phyloP scores from a whole-genome alignment of 2,329 filamentous ascomycete species.

The Ilyonectria destructans region DNA sequence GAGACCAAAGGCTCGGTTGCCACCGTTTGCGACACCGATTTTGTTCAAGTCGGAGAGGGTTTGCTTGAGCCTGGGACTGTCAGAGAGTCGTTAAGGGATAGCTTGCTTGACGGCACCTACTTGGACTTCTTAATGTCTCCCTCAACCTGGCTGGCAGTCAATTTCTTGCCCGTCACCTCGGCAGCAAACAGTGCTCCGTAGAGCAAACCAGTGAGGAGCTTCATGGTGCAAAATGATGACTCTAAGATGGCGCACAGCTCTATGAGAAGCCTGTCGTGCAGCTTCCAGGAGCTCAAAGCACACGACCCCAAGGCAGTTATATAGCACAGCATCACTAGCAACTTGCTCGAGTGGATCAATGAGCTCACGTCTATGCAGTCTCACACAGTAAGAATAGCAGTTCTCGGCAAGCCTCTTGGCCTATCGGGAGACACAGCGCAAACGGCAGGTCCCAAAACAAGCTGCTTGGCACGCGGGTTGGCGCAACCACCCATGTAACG shows the following conservation, averaged over 20 bases:
- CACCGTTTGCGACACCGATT: slow-evolving; percentile 70
- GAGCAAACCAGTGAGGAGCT: slow-evolving; percentile 41
- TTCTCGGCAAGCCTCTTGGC: slow-evolving; percentile 16
- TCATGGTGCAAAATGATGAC: slow-evolving; percentile 35
- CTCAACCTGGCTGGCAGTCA: slow-evolving; percentile 46
- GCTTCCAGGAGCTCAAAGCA: background rate
- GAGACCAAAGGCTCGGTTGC: slow-evolving; percentile 73
- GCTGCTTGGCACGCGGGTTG: slow-evolving; percentile 41
- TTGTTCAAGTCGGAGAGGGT: slow-evolving; percentile 70
- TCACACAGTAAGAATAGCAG: slow-evolving; percentile 15
- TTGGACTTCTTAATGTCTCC: slow-evolving; percentile 45
- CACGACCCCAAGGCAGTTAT: slow-evolving; percentile 30
- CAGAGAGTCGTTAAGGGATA: background rate
- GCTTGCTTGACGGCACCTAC: slow-evolving; percentile 21
- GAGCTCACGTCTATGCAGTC: background rate
- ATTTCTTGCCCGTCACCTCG: slow-evolving; percentile 41
- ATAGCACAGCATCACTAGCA: slow-evolving; percentile 23
- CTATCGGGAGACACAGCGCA: slow-evolving; percentile 39
- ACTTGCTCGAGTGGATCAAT: background rate
- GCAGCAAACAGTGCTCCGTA: slow-evolving; percentile 43
- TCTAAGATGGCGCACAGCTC: slow-evolving; percentile 1
- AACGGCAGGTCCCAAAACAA: slow-evolving; percentile 45
- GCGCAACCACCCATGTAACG: slow-evolving; percentile 31
- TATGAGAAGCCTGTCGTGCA: slow-evolving; percentile 9
- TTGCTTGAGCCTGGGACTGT: slow-evolving; percentile 63